Percentiles rank a stretch among this genome's conserved stretches.
These are phyloP conservation scores for Flaveria linearis DNA, from an alignment of 129 eudicot genomes.

Conservation along the genomic window DNA sequence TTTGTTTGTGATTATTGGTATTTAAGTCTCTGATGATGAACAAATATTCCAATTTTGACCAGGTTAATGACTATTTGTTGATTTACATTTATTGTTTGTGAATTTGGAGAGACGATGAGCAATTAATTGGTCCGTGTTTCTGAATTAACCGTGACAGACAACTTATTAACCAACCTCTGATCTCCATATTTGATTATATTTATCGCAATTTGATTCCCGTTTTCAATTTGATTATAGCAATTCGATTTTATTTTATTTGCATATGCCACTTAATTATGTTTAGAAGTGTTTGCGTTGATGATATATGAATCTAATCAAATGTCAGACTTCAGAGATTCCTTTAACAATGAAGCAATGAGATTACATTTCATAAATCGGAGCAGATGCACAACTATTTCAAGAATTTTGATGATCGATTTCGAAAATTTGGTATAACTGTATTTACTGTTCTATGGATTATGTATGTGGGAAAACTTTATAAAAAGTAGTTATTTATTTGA, in stretches of 20 bases:
- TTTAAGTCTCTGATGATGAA: slow-evolving; percentile 46
- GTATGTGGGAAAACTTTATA: too few species aligned
- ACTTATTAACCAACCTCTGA: slow-evolving; percentile 45
- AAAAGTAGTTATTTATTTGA: too few species aligned
- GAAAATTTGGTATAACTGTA: too few species aligned
- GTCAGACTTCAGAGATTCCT: not conserved
- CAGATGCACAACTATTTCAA: too few species aligned
- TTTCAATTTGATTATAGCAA: not conserved
- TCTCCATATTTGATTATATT: not conserved
- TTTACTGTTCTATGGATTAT: too few species aligned
- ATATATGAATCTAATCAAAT: not conserved
- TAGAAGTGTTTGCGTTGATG: not conserved
- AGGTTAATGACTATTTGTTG: not conserved
- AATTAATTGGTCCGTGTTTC: slow-evolving; percentile 55
- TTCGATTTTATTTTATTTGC: not conserved
- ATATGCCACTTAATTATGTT: not conserved
- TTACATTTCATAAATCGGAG: not conserved
- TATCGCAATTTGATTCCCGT: not conserved
- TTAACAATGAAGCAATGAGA: not conserved
- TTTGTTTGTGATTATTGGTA: slow-evolving; percentile 41
- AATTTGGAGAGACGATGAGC: slow-evolving; percentile 36
- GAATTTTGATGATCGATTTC: too few species aligned
- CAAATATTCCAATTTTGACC: not conserved
- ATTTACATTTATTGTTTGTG: not conserved
- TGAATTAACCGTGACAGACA: slow-evolving; percentile 50